phyloP scores from a whole-genome alignment of 352 stramenopile genomes.

The Globisporangium cylindrosporum region DNA sequence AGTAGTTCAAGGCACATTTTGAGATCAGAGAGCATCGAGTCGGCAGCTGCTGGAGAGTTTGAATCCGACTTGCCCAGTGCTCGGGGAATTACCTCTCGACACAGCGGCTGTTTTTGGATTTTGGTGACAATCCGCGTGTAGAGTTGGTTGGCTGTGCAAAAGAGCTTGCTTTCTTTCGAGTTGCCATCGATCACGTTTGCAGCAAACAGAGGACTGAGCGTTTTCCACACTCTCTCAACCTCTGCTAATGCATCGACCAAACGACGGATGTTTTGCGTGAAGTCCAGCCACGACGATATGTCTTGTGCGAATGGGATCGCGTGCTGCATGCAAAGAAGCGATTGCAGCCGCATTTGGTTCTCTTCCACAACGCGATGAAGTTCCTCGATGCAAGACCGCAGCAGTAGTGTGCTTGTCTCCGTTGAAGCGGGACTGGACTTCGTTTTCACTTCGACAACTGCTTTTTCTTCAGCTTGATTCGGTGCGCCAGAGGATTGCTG shows the following conservation, averaged over 20 bases:
- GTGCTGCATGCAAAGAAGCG: conserved; percentile 44
- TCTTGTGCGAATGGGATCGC: conserved; percentile 38
- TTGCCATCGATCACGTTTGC: conserved; percentile 43
- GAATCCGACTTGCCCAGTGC: neutral
- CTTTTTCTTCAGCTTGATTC: neutral
- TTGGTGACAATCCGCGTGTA: conserved; percentile 29
- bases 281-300: conserved; percentile 49
- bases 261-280: conserved; percentile 34
- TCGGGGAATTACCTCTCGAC: conserved; percentile 30
- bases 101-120: conserved; percentile 32
- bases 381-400: conserved; percentile 38
- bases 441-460: neutral
- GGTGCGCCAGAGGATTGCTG: neutral
- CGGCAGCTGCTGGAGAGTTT: neutral
- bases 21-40: conserved; percentile 33
- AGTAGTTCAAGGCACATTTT: conserved; percentile 36
- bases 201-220: conserved; percentile 46
- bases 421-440: neutral
- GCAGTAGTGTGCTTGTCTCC: conserved; percentile 12
- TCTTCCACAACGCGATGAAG: conserved; percentile 58
- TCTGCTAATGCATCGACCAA: conserved; percentile 37
- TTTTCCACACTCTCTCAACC: conserved; percentile 50
- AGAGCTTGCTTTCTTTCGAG: conserved; percentile 41
- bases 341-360: conserved; percentile 50
- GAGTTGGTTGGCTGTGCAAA: conserved; percentile 38